These are phyloP conservation scores for Suillus subaureus DNA, from an alignment of 768 basidiomycete genomes.

Conservation along the genomic window DNA sequence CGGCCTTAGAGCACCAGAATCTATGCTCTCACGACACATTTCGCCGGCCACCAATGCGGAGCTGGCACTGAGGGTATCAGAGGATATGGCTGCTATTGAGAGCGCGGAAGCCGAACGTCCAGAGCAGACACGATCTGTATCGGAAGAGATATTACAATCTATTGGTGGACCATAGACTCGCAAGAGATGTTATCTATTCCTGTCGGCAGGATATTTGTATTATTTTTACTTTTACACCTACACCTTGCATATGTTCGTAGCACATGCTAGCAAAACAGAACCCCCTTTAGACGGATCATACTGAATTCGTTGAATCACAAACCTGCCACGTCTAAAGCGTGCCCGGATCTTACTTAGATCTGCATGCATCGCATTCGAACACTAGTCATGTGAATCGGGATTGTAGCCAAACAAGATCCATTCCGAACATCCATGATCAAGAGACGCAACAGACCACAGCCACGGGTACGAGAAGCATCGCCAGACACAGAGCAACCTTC, in stretches of 20 bases:
- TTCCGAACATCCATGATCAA: constrained; percentile 59
- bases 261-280: constrained; percentile 3
- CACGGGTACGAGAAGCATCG: constrained; percentile 55
- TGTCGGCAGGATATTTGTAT: constrained; percentile 12
- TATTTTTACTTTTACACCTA: constrained; percentile 6
- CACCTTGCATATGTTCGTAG: constrained; percentile 2
- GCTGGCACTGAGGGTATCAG: constrained; percentile 2
- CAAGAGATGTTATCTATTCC: constrained; percentile 11
- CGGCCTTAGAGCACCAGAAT: constrained; percentile 67
- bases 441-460: constrained; percentile 70
- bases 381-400: neutral
- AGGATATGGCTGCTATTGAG: constrained; percentile 16
- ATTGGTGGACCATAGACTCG: constrained; percentile 15
- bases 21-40: constrained; percentile 50
- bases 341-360: neutral
- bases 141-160: constrained; percentile 21
- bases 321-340: neutral
- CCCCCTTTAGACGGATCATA: neutral
- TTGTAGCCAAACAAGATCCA: neutral
- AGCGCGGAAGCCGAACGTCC: neutral
- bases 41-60: constrained; percentile 34
- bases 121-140: constrained; percentile 15
- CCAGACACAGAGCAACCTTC: constrained; percentile 14
- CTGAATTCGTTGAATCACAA: constrained; percentile 13
- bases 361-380: constrained; percentile 1